phyloP scores from a whole-genome alignment of 305 asterid species.

The Plantago rigida region DNA sequence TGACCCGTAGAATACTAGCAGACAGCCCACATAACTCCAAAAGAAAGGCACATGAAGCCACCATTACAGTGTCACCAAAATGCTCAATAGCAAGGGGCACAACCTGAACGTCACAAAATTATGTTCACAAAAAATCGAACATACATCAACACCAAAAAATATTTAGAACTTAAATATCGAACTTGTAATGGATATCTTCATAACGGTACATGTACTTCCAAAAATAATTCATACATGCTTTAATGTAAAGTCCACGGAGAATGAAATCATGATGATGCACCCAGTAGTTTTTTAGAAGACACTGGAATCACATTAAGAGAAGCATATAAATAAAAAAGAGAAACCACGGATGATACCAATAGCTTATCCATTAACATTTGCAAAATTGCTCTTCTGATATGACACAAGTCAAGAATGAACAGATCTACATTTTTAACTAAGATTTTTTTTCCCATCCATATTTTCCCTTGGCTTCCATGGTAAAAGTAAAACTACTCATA shows the following conservation, averaged over 20 bases:
- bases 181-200: constrained; percentile 2
- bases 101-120: constrained; percentile 48
- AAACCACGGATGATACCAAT: not conserved
- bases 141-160: constrained; percentile 16
- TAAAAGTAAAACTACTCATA: not conserved
- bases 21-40: constrained; percentile 83
- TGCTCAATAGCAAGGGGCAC: constrained; percentile 86
- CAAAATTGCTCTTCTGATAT: not conserved
- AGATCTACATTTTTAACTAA: not conserved
- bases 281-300: not conserved
- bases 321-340: not conserved
- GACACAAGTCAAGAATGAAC: not conserved
- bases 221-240: too few species aligned
- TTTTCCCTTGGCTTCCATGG: not conserved
- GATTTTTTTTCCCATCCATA: not conserved
- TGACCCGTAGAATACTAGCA: constrained; percentile 61
- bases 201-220: too few species aligned
- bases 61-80: constrained; percentile 73
- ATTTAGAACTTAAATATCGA: not conserved
- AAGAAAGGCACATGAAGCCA: constrained; percentile 86
- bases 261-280: not conserved
- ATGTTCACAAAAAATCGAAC: not conserved
- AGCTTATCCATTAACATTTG: not conserved
- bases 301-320: not conserved
- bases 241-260: too few species aligned